Evolutionary conservation across 108 stramenopile genomes (phyloP).

Genomic region (Pelagomonas calceolata): DNA sequence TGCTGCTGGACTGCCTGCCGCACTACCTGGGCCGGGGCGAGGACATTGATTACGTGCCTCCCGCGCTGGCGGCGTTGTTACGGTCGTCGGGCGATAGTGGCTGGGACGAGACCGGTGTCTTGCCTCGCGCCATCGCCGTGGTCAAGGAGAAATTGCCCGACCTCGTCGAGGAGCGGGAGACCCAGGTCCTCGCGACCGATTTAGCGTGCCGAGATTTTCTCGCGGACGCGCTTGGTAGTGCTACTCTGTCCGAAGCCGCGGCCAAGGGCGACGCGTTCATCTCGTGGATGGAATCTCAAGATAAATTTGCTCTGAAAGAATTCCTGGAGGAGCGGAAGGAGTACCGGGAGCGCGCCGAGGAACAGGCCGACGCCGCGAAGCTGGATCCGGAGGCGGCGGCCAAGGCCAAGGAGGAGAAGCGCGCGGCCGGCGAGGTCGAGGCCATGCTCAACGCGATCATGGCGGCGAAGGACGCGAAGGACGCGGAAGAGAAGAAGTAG

Average conservation of each 20-base stretch:
- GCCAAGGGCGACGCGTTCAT: background rate
- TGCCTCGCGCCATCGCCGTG: background rate
- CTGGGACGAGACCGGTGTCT: background rate
- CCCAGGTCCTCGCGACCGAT: background rate
- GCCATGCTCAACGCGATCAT: background rate
- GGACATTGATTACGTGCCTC: background rate
- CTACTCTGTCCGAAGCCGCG: background rate
- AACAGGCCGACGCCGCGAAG: background rate
- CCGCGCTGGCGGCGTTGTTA: background rate
- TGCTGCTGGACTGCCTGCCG: background rate
- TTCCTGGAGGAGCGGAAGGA: background rate
- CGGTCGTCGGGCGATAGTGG: background rate
- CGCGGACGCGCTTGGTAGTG: background rate
- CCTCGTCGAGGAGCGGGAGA: background rate
- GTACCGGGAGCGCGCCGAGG: background rate
- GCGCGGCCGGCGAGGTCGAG: background rate
- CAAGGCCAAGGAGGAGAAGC: background rate
- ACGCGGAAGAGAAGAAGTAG: no score
- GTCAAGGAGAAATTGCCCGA: background rate
- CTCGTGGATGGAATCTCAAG: background rate
- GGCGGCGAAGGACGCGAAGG: no score
- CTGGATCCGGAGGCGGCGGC: background rate
- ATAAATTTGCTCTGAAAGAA: background rate
- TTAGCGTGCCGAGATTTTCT: background rate
- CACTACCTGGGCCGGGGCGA: background rate